A percentile compares a stretch with the other conserved stretches of the same genome.
Conservation (phyloP, 2,329 filamentous ascomycete species). For the Sclerotinia minor region DNA sequence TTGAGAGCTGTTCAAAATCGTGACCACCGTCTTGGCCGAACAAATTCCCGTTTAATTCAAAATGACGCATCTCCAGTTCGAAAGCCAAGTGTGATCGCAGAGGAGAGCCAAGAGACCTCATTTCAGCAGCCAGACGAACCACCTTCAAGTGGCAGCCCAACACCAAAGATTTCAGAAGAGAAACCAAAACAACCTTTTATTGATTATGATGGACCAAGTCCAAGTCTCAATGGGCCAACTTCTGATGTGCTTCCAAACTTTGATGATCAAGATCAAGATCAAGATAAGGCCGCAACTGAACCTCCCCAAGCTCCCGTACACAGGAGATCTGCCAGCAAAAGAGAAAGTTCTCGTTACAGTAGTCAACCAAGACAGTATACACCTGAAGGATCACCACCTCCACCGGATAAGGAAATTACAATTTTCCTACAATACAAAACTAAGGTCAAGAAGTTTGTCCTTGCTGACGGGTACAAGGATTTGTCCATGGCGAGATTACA, state of each 20-base stretch:
- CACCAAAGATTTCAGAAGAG: constrained; percentile 61
- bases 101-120: constrained; percentile 44
- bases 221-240: constrained; percentile 60
- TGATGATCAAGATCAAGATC: constrained; percentile 25
- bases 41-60: constrained; percentile 45
- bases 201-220: constrained; percentile 47
- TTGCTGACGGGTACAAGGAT: constrained; percentile 79
- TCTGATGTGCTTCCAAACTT: constrained; percentile 49
- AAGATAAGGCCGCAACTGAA: constrained; percentile 23
- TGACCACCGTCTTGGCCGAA: constrained; percentile 53
- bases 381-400: constrained; percentile 65
- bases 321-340: constrained; percentile 24
- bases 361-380: constrained; percentile 54
- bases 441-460: constrained; percentile 93
- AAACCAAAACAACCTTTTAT: constrained; percentile 45
- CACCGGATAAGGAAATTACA: constrained; percentile 79
- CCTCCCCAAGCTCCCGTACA: constrained; percentile 31
- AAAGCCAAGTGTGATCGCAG: constrained; percentile 60
- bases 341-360: constrained; percentile 9
- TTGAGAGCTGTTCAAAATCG: constrained; percentile 69
- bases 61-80: constrained; percentile 64
- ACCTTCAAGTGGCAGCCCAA: constrained; percentile 41
- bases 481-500: constrained; percentile 86
- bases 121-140: constrained; percentile 44
- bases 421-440: constrained; percentile 95